Base-by-base conservation (phyloP, 805 yeast genomes). In the Debaryomyces tyrocola region DNA sequence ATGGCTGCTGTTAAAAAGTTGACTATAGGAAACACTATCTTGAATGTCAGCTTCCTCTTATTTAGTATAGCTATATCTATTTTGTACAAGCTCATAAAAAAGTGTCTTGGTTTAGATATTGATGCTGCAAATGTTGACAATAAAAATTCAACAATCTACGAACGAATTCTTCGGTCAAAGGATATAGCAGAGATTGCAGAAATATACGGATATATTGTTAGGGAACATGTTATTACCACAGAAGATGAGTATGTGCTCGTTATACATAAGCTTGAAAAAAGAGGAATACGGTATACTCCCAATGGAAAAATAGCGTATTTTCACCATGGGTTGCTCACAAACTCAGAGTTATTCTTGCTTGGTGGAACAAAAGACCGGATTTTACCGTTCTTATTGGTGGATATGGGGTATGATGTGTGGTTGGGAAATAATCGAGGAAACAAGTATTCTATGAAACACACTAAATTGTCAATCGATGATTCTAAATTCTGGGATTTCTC, bases 281-380 rank as follows among this genome's bases (percentile, higher is more conserved):
- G 45, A 20, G 35, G 48, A 6, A 12, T n/a, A 31, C 6, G 11
- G 20, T 20, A 10, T 6, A 11, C 29, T 20, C 29, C 6, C 9
- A 10, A 10, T 15, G 37, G 37, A 12, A 50, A 51, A 34, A 50
- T 64, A 6, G 68, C 54, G n/a, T 64, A 63, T 50, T 63, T 64
- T 44, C 69, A 64, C 45, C 69, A 64, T 46, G 69, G 69, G 1
- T 50, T 64, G 17, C 46, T 63, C 35, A 64, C 69, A 12, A 59
- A 61, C 49, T 63, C 67, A 2, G 69, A 64, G 44, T 74, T 87
- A 12, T 64, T 63, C 43, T 53, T 64, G 6, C 44, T 62, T 33
- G 69, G 69, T 0, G 41, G 55, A 1, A 43, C 44, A 10, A 54
- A 56, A 38, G 48, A 62, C 21, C 58, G 58, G 44, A 59, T 52